Base-by-base conservation (phyloP, 169 alveolate species). In the Plasmodium malariae region DNA sequence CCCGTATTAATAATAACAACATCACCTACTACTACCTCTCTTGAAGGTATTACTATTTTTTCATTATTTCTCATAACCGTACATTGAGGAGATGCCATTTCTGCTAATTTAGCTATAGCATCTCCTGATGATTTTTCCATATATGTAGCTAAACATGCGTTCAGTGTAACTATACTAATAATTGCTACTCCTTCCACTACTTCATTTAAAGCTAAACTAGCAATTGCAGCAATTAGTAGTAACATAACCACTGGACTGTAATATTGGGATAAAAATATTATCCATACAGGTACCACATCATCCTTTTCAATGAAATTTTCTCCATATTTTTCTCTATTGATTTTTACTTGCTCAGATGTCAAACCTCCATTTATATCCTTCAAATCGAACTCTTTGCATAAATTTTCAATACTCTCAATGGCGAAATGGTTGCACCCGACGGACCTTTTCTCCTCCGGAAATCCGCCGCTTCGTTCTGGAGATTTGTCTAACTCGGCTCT, bases 11-110 rank as follows among this genome's bases (percentile, higher is more conserved):
- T 93, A 17, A 96, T 65, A 26, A 98, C 97, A 32, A 97, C 88
- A 88, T 97, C 99, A 4, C 99, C 99, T 21, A 97, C 98, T 2
- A 98, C 99, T 55, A 97, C 96, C 36, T 95, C 97, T 62, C 92
- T 91, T 19, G 99, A 97, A 34, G 96, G 96, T 40, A 97, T 90
- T 11, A 74, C 89, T 43, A 37, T 48, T 69, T 90, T 95, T 21
- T 88, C 85, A 14, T 98, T 99, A 72, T 93, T 93, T 71, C 98
- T 94, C 40, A 93, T 76, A 30, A 93, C 99, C 21, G 92, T 93
- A 37, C 98, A 96, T 43, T 89, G 91, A 17, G 99, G 98, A 2
- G 99, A 96, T n/a, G 97, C 95, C 88, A 96, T 92, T 85, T 93
- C 96, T 4, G 98, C 98, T 71, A 96, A 95, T 83, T 96, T 96